Base-by-base conservation (phyloP, 345 rosid genomes). In the Eucalyptus pauciflora region DNA sequence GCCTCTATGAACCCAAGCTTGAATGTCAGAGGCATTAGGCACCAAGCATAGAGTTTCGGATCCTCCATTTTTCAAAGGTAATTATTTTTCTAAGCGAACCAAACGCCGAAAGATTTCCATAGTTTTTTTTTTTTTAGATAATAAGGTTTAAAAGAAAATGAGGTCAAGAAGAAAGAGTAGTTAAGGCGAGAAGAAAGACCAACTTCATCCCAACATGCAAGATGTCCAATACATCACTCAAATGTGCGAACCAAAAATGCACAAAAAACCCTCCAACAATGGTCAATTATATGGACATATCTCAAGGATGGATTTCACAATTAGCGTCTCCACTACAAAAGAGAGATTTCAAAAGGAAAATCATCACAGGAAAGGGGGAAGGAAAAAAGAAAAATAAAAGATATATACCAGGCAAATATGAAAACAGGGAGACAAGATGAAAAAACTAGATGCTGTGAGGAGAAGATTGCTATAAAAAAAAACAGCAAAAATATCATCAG, bases 21-120 rank as follows among this genome's bases (percentile, higher is more conserved):
- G 62, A 56, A 13, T 9, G 62, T 56, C 3, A 37, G 3, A 10
- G 62, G 62, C 62, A 56, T 56, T 20, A 24, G 11, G 62, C 27
- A 22, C 62, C 62, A 56, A 56, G 24, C 13, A 24, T 24, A 22
- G 12, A 24, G 13, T 56, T 56, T 56, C 5, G 0, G 13, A 25
- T 24, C 13, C 50, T 43, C 48, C 10, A 45, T 45, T 49, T 49
- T 49, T 49, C 14, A 13, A 49, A 49, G 50, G 27, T 22, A 56
- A 22, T 22, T 4, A 56, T 24, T 9, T 56, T 56, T 56, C 0
- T 56, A 25, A 56, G 12, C 6, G 0, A 24, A 56, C 1, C 62
- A 56, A 56, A 4, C 0, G 13, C 13, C 2, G 1, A 10, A 56
- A 56, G 0, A 24, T 22, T 54, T 10, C 13, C 2, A 56, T 25